Base-by-base conservation (phyloP, 805 yeast species). In the Zygosaccharomyces kombuchaensis region DNA sequence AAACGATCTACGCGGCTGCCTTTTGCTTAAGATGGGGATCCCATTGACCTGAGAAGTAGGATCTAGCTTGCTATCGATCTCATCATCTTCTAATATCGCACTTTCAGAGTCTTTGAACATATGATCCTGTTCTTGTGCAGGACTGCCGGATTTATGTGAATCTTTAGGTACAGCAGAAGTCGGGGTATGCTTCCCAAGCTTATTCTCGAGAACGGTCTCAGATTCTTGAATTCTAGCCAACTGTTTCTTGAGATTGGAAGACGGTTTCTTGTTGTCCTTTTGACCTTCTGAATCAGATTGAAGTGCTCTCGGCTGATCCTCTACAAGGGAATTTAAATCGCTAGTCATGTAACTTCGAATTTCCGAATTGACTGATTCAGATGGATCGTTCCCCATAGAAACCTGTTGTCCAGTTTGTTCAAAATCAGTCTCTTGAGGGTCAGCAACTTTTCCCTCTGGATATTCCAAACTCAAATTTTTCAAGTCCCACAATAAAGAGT, bases 401-500 rank as follows among this genome's bases (percentile, higher is more conserved):
- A 12, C 19, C 9, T n/a, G 25, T 17, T 38, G 34, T 10, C 34
- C 41, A 13, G 27, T 17, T 27, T 27, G 41, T 13, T 29, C 9
- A 29, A n/a, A 7, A 16, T 38, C 36, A 10, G 43, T 40, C 9
- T 8, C 22, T 31, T 40, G 43, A 17, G 43, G 19, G 4, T 14
- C 36, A 4, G 36, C 19, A 3, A 22, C 12, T 31, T 22, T 40
- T 31, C 32, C 36, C 12, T 40, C 45, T 12, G 44, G 35, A 16
- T 25, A 45, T 32, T 36, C 50, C 45, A 40, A 22, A 36, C 50
- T 51, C 3, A 54, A 34, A 12, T 35, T 40, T 34, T 60, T 59
- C 45, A 64, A 43, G 44, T 63, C 66, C 68, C 67, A 64, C 5
- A 62, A 43, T 9, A 65, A 40, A 5, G 67, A 56, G 45, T 65